Evolutionary conservation across 2,329 filamentous ascomycete species (phyloP).

Genomic region (Setomelanomma holmii): DNA sequence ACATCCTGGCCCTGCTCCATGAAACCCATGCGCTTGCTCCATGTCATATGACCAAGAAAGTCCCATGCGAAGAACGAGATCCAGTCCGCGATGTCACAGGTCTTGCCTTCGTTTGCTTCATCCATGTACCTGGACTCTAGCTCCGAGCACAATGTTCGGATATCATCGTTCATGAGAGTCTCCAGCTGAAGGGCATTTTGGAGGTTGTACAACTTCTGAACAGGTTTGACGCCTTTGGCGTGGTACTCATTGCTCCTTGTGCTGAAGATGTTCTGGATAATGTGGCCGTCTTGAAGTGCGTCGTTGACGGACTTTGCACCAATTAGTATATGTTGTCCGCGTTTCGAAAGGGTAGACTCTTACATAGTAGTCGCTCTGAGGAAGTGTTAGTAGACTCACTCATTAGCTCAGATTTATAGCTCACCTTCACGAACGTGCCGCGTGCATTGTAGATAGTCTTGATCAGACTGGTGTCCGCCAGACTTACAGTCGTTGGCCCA

Average conservation of each 20-base stretch:
- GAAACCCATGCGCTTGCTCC: slow-evolving; percentile 53
- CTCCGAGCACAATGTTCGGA: slow-evolving; percentile 26
- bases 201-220: slow-evolving; percentile 41
- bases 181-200: slow-evolving; percentile 36
- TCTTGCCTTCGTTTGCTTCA: slow-evolving; percentile 30
- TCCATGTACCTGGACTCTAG: slow-evolving; percentile 37
- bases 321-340: background rate
- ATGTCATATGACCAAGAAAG: slow-evolving; percentile 51
- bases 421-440: slow-evolving; percentile 41
- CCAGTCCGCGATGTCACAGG: slow-evolving; percentile 43
- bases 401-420: background rate
- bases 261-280: slow-evolving; percentile 42
- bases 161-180: slow-evolving; percentile 33
- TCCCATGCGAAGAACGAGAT: slow-evolving; percentile 40
- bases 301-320: slow-evolving; percentile 30
- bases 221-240: slow-evolving; percentile 28
- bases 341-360: background rate
- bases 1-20: slow-evolving; percentile 51
- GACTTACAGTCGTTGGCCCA: slow-evolving; percentile 39
- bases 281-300: slow-evolving; percentile 38
- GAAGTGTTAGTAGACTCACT: background rate
- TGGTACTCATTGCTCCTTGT: slow-evolving; percentile 42
- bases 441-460: slow-evolving; percentile 43
- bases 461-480: slow-evolving; percentile 37
- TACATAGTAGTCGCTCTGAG: slow-evolving; percentile 39